Evolutionary conservation across 495 filamentous ascomycete species (phyloP).

Genomic region (Penicillium alfredii): DNA sequence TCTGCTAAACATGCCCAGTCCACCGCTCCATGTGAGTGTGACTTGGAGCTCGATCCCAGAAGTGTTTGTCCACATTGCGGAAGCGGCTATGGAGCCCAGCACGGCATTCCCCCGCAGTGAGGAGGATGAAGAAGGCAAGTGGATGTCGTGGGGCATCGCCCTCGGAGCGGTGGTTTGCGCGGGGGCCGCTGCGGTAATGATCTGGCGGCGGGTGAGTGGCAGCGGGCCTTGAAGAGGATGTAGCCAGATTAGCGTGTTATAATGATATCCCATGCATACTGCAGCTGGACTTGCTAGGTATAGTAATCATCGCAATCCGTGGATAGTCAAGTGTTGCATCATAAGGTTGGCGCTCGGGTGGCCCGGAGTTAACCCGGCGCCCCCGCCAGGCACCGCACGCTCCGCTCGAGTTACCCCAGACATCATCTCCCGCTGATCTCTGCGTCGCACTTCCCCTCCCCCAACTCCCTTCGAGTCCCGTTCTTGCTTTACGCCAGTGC

Average conservation of each 20-base stretch:
- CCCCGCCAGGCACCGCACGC: slow-evolving; percentile 23
- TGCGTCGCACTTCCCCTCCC: not conserved
- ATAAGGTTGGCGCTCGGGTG: slow-evolving; percentile 1
- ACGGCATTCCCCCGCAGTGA: slow-evolving; percentile 81
- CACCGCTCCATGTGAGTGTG: slow-evolving; percentile 88
- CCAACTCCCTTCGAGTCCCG: not conserved
- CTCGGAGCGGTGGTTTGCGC: slow-evolving; percentile 75
- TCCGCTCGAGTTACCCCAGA: not conserved
- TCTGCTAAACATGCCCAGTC: slow-evolving; percentile 62
- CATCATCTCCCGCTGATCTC: not conserved
- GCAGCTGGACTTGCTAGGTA: too few relatives aligned
- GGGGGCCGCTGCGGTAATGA: slow-evolving; percentile 73
- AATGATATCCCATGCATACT: slow-evolving; percentile 26
- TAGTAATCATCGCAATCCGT: too few relatives aligned
- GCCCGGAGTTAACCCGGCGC: slow-evolving; percentile 17
- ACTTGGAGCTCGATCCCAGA: slow-evolving; percentile 89
- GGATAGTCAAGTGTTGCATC: not conserved
- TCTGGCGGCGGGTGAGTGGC: slow-evolving; percentile 52
- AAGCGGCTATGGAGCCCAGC: slow-evolving; percentile 84
- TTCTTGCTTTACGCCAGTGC: not conserved
- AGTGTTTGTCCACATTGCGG: slow-evolving; percentile 82
- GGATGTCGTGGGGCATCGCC: slow-evolving; percentile 79
- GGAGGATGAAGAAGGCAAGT: slow-evolving; percentile 72
- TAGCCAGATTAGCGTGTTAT: slow-evolving; percentile 3
- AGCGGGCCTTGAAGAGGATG: slow-evolving; percentile 23